A percentile compares a stretch with the other conserved stretches of the same genome.
Conservation (phyloP, 768 basidiomycete genomes). For the Termitomyces heimii region DNA sequence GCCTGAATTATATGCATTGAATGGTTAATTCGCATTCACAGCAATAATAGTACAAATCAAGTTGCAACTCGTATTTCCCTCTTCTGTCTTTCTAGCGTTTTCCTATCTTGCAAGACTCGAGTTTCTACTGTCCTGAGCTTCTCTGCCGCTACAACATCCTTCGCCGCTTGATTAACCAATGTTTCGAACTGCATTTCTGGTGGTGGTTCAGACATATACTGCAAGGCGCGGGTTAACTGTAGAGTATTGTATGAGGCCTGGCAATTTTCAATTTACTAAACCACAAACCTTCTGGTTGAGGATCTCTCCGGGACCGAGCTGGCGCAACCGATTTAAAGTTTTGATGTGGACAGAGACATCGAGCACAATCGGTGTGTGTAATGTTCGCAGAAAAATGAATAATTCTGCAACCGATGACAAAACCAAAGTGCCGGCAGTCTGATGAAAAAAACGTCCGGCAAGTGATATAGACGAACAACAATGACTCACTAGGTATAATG, state of each 20-base stretch:
- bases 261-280: not conserved
- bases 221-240: slow-evolving; percentile 52
- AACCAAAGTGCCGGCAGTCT: slow-evolving; percentile 51
- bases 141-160: slow-evolving; percentile 64
- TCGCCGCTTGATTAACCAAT: slow-evolving; percentile 53
- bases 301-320: slow-evolving; percentile 42
- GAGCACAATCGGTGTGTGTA: slow-evolving; percentile 46
- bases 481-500: slow-evolving; percentile 32
- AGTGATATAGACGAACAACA: not conserved
- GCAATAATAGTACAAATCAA: not conserved
- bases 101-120: slow-evolving; percentile 25
- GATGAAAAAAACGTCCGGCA: slow-evolving; percentile 3
- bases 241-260: not conserved
- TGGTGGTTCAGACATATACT: slow-evolving; percentile 45
- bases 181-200: slow-evolving; percentile 35
- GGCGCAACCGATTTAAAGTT: slow-evolving; percentile 43
- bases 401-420: slow-evolving; percentile 62
- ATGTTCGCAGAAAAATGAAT: slow-evolving; percentile 53
- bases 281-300: slow-evolving; percentile 42
- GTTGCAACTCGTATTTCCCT: slow-evolving; percentile 12
- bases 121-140: slow-evolving; percentile 52
- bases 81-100: slow-evolving; percentile 21
- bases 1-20: slow-evolving; percentile 32
- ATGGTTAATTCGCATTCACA: not conserved
- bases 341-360: slow-evolving; percentile 46